Evolutionary conservation across 176 grass and related monocot species (phyloP).

Genomic region (Carex cristatella): DNA sequence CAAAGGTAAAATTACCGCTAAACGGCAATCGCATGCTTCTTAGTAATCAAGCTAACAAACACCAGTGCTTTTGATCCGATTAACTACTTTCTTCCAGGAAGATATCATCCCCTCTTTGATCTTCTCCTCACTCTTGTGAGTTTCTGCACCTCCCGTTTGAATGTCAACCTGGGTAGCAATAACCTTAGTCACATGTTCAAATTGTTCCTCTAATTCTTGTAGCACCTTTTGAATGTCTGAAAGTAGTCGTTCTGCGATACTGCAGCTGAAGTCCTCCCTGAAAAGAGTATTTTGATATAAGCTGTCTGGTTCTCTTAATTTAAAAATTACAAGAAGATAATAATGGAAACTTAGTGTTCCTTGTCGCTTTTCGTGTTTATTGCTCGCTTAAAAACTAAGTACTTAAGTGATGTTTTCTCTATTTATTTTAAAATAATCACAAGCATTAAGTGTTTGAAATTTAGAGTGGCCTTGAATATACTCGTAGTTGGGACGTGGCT

Average conservation of each 20-base stretch:
- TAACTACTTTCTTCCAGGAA: constrained; percentile 19
- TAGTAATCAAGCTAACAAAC: constrained; percentile 29
- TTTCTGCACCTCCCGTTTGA: background rate
- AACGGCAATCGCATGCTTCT: background rate
- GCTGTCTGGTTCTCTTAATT: background rate
- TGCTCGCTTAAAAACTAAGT: background rate
- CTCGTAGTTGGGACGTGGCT: background rate
- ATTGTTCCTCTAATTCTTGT: constrained; percentile 42
- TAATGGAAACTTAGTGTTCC: background rate
- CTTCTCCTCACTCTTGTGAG: constrained; percentile 40
- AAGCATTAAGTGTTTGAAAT: background rate
- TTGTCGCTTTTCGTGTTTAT: background rate
- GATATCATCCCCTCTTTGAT: constrained; percentile 26
- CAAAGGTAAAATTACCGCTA: background rate
- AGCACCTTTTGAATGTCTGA: constrained; percentile 42
- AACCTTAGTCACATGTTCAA: constrained; percentile 11
- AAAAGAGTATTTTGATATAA: background rate
- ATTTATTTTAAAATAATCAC: background rate
- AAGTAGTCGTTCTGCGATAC: constrained; percentile 51
- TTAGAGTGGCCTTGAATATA: background rate
- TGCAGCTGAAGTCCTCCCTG: constrained; percentile 76
- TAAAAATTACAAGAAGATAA: background rate
- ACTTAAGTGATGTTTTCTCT: background rate
- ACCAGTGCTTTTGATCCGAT: constrained; percentile 36
- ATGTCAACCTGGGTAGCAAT: background rate